phyloP scores from a whole-genome alignment of 139 green algal genomes.

The Coelastrella sp. region DNA sequence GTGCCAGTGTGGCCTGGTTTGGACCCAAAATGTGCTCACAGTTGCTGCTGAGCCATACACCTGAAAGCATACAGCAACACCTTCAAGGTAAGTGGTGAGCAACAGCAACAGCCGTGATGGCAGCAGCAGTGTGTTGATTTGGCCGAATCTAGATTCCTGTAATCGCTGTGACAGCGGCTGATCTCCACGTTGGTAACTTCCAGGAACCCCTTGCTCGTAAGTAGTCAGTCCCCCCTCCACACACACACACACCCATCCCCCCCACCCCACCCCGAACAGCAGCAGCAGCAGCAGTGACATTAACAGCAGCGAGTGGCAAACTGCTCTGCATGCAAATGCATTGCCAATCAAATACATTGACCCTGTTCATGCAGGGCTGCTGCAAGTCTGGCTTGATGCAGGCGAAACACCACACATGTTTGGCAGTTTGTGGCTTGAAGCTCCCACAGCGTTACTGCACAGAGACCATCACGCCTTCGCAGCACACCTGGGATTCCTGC shows the following conservation, averaged over 20 bases:
- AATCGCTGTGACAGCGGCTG: no score
- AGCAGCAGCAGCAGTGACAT: not conserved
- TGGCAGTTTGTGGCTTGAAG: not conserved
- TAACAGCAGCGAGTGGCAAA: not conserved
- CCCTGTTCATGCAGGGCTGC: not conserved
- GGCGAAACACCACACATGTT: not conserved
- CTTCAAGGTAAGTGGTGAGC: not conserved
- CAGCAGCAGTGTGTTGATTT: not conserved
- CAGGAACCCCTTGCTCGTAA: no score
- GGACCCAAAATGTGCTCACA: not conserved
- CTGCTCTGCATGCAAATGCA: not conserved
- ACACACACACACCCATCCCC: no score
- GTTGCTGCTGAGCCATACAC: not conserved
- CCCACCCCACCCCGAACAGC: no score
- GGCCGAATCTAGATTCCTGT: not conserved
- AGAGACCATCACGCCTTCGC: not conserved
- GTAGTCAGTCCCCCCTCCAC: no score
- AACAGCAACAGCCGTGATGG: not conserved
- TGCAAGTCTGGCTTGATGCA: not conserved
- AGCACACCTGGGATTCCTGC: not conserved
- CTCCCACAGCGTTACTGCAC: not conserved
- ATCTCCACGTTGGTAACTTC: no score
- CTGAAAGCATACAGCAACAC: not conserved
- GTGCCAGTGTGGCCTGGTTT: not conserved
- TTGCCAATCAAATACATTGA: no score